Evolutionary conservation across 768 basidiomycete genomes (phyloP).

Genomic region (Gautieria morchelliformis): DNA sequence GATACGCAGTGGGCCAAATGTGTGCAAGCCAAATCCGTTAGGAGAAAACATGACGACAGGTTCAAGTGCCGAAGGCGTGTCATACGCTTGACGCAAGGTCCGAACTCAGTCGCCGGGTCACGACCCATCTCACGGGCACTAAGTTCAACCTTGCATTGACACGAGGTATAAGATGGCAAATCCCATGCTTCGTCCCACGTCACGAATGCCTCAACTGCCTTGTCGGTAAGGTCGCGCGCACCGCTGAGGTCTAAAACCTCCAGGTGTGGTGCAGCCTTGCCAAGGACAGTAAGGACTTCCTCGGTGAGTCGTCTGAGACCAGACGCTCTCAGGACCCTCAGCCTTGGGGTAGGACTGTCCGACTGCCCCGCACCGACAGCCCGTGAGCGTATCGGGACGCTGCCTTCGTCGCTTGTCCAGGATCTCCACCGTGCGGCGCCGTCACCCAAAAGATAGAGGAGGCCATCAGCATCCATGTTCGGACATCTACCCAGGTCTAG

Average conservation of each 20-base stretch:
- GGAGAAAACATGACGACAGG: conserved; percentile 56
- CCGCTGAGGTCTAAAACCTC: conserved; percentile 79
- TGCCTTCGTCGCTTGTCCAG: conserved; percentile 18
- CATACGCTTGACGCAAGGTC: conserved; percentile 46
- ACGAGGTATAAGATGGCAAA: conserved; percentile 17
- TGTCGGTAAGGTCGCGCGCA: conserved; percentile 60
- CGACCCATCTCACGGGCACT: conserved; percentile 58
- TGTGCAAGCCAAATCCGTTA: conserved; percentile 69
- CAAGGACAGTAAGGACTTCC: conserved; percentile 53
- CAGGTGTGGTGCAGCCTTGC: conserved; percentile 57
- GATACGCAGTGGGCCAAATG: conserved; percentile 66
- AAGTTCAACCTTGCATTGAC: conserved; percentile 35
- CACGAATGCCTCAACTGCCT: conserved; percentile 65
- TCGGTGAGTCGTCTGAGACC: conserved; percentile 57
- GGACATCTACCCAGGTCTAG: conserved; percentile 67
- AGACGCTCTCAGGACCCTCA: conserved; percentile 58
- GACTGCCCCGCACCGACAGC: neutral
- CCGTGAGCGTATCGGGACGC: neutral
- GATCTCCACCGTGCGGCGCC: conserved; percentile 16
- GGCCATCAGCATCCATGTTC: conserved; percentile 57
- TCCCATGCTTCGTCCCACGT: conserved; percentile 20
- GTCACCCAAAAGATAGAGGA: conserved; percentile 35
- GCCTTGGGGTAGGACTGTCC: neutral
- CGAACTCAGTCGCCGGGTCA: conserved; percentile 36
- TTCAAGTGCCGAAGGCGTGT: conserved; percentile 66